phyloP scores from a whole-genome alignment of 371 early-diverging fungal genomes.

The Mucor plumbeus region DNA sequence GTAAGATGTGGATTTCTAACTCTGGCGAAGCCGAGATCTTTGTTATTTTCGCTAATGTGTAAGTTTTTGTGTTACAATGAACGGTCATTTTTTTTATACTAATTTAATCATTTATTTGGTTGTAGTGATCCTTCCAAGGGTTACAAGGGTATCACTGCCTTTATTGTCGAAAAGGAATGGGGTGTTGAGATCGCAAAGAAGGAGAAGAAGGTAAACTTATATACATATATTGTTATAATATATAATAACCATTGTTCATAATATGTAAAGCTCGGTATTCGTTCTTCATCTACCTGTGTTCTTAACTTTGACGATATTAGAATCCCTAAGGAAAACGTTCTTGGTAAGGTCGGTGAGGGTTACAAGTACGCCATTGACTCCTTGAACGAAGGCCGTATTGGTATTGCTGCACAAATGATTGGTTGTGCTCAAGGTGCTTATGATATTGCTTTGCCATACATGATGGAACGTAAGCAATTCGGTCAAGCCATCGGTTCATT shows the following conservation, averaged over 20 bases:
- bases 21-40: conserved; percentile 93
- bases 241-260: no score
- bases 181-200: conserved; percentile 96
- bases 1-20: conserved; percentile 95
- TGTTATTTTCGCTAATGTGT: conserved; percentile 96
- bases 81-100: background rate
- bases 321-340: conserved; percentile 86
- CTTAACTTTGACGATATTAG: conserved; percentile 93
- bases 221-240: background rate
- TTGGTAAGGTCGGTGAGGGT: conserved; percentile 96
- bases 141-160: conserved; percentile 98
- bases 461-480: conserved; percentile 97
- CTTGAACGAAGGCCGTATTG: conserved; percentile 97
- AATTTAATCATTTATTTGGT: background rate
- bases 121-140: conserved; percentile 85
- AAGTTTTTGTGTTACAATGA: conserved; percentile 22
- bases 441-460: conserved; percentile 90
- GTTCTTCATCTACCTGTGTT: conserved; percentile 94
- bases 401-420: conserved; percentile 98
- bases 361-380: conserved; percentile 99
- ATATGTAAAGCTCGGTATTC: conserved; percentile 83
- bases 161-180: conserved; percentile 94
- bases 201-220: conserved; percentile 82
- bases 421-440: conserved; percentile 96
- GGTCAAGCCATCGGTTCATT: conserved; percentile 85